Evolutionary conservation across 139 green algal species (phyloP), one percentile per base, ranked within the genome.

Genomic region (Picochlorum sp.): DNA sequence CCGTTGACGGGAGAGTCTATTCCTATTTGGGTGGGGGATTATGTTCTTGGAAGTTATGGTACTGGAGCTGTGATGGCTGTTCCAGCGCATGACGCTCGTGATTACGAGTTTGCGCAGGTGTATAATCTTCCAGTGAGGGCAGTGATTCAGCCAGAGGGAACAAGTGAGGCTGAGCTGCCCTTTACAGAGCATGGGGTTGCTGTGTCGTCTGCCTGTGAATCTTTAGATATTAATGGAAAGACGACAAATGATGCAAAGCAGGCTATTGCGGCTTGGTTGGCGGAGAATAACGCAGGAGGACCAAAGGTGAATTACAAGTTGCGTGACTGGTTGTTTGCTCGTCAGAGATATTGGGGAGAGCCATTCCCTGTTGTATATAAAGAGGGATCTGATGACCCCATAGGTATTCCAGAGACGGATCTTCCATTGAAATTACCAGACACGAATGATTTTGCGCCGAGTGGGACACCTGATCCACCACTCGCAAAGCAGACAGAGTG

Each of bases 261-360:
- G 14, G 63, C 60, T 16, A 65, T 84, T 13, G 67, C 76, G 13
- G 71, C 30, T 2, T 90, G 81, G 81, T 77, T 94, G 45, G 72
- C 81, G 21, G 18, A 41, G 15, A 15, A 20, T 3, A 59, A 63
- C 49, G 18, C 66, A 6, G 78, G 80, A 55, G 49, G 47, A 8
- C 34, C 49, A 7, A 73, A 94, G 67, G 78, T 92, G 60, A 98
- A 98, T 75, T 99, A 91, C 83, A 98, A 97, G 76, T 83, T 98
- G 52, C 74, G 92, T 2, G 94, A 99, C 81, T 99, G 94, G 94
- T 83, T 98, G 57, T 98, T 99, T 75, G 92, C 94, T 2, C 78
- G 94, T 31, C 94, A 99, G 81, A 77, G 94, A 6, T 99, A 99
- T 77, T 99, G 94, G 94, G 94, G 94, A 2, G 94, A 98, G 75